Evolutionary conservation across 352 stramenopile species (phyloP), one percentile per base, ranked within the genome.

Genomic region (Lagenidium giganteum): DNA sequence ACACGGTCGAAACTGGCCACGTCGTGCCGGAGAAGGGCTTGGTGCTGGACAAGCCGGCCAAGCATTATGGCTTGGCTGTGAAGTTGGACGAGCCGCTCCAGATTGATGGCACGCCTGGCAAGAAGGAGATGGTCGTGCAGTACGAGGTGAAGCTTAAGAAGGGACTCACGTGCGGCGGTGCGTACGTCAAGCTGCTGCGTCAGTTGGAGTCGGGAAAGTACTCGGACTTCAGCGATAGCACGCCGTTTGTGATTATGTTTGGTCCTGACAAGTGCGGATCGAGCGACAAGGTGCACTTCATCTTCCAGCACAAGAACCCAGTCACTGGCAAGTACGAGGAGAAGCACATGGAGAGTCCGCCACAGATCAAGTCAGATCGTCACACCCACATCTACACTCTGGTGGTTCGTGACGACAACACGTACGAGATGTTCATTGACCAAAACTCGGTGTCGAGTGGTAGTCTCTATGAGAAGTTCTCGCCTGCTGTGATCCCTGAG

Each of bases 241-340:
- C 87, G 35, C 91, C 89, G 22, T 98, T 97, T 50, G 78, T 87
- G 43, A 83, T 98, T 64, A 98, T 98, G 93, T 98, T 98, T 64
- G 93, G 93, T 0, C 93, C 93, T 1, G 93, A 98, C 62, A 95
- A 95, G 49, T 98, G 93, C 56, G 93, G 93, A 29, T 56, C 67
- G 11, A 97, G 67, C 54, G 91, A 98, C 62, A 97, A 97, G 57
- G 80, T 96, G 45, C 93, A 98, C 47, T 88, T 98, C 22, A 98
- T 98, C 48, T 90, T 98, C 57, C 81, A 95, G 57, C 86, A 97
- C 70, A 70, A 95, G 61, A 97, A 97, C 71, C 93, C 91, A 1
- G 37, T 95, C 18, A 95, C 86, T 5, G 57, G 72, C n/a, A 57
- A 84, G 62, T 97, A 93, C 54, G 87, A 97, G 47, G 92, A 98